These are phyloP conservation scores for Papiliotrema flavescens DNA, from an alignment of 1,284 basidiomycete species.

Conservation along the genomic window DNA sequence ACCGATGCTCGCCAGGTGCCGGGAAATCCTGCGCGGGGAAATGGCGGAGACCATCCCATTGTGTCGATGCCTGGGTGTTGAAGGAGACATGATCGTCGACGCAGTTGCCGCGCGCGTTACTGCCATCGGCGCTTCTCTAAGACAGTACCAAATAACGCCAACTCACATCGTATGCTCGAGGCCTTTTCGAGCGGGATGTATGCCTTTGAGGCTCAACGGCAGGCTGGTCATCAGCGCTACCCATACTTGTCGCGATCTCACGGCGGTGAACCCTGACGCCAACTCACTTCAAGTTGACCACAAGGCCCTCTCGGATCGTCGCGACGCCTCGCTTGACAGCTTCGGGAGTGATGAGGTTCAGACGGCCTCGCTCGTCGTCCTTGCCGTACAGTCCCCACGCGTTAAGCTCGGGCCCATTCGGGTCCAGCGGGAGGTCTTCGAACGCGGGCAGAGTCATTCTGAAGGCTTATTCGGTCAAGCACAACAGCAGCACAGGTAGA, in stretches of 20 bases:
- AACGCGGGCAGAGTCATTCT: constrained; percentile 4
- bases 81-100: constrained; percentile 29
- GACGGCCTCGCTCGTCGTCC: constrained; percentile 23
- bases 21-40: constrained; percentile 19
- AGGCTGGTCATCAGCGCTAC: constrained; percentile 2
- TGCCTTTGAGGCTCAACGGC: constrained; percentile 4
- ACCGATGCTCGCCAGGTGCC: constrained; percentile 5
- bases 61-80: constrained; percentile 44
- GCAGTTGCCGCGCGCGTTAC: constrained; percentile 3
- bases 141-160: not conserved
- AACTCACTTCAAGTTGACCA: constrained; percentile 24
- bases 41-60: constrained; percentile 44
- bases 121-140: not conserved
- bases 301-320: constrained; percentile 17
- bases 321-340: constrained; percentile 17
- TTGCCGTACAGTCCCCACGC: constrained; percentile 27
- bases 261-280: too few species aligned
- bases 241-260: too few species aligned
- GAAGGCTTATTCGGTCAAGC: not conserved
- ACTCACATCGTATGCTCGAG: constrained; percentile 22
- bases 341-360: constrained; percentile 25
- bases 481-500: too few species aligned
- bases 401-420: constrained; percentile 22
- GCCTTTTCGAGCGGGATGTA: constrained; percentile 8
- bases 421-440: constrained; percentile 11